phyloP scores from a whole-genome alignment of 2,329 filamentous ascomycete species.

The Alternaria sp. region DNA sequence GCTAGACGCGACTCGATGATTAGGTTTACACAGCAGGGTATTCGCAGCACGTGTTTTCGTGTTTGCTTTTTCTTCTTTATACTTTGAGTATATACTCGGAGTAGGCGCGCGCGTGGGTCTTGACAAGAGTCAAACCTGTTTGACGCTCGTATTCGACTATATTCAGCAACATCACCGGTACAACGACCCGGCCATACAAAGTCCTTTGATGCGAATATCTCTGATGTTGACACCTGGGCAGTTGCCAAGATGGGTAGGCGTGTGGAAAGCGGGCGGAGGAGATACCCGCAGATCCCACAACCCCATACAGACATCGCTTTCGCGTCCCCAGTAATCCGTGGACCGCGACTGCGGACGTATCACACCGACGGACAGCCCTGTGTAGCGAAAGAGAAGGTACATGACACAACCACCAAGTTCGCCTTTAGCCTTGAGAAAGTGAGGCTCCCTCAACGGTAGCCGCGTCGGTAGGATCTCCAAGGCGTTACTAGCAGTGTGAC shows the following conservation, averaged over 20 bases:
- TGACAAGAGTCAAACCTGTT: not conserved
- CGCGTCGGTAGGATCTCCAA: not conserved
- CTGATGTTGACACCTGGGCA: not conserved
- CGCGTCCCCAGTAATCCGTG: not conserved
- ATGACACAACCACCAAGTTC: not conserved
- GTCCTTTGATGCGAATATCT: not conserved
- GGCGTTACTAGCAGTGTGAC: not conserved
- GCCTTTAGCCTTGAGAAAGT: not conserved
- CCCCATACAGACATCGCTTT: not conserved
- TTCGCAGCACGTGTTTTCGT: not conserved
- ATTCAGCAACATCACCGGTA: not conserved
- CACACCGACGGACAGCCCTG: not conserved
- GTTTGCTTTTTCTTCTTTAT: not conserved
- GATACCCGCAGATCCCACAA: not conserved
- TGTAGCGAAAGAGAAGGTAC: not conserved
- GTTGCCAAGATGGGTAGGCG: not conserved
- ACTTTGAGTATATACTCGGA: not conserved
- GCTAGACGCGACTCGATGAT: not conserved
- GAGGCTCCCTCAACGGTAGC: not conserved
- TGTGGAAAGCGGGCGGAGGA: not conserved
- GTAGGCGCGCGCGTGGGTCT: not conserved
- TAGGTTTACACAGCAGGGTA: not conserved
- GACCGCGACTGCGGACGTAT: not conserved
- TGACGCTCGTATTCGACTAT: not conserved
- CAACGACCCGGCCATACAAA: not conserved